A percentile compares a stretch with the other conserved stretches of the same genome.
These are phyloP conservation scores for Pythium apleroticum DNA, from an alignment of 352 stramenopile genomes.

Conservation along the genomic window DNA sequence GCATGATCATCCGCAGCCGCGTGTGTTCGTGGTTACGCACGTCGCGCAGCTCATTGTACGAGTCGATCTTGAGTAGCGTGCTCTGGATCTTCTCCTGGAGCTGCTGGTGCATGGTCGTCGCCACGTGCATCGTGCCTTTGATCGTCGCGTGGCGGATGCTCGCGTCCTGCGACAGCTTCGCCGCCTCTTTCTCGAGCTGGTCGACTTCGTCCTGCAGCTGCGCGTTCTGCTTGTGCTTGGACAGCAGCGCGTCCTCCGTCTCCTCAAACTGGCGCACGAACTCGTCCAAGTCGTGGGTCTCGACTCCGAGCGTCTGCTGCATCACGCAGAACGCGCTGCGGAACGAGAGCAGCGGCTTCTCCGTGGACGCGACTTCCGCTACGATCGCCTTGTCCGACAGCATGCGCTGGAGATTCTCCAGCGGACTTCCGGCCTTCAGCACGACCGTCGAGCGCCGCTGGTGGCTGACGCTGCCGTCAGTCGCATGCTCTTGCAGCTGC, in stretches of 20 bases:
- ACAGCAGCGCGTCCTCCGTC: constrained; percentile 62
- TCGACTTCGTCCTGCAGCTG: constrained; percentile 52
- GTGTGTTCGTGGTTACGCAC: constrained; percentile 49
- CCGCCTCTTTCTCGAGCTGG: constrained; percentile 38
- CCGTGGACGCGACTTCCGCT: constrained; percentile 7
- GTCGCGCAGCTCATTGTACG: constrained; percentile 56
- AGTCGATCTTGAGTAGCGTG: constrained; percentile 31
- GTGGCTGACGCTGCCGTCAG: background rate
- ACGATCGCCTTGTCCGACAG: constrained; percentile 13
- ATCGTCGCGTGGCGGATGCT: constrained; percentile 35
- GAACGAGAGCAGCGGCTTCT: constrained; percentile 25
- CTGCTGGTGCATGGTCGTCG: constrained; percentile 33
- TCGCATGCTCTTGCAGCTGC: constrained; percentile 31
- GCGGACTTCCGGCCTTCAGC: constrained; percentile 15
- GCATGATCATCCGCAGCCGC: constrained; percentile 49
- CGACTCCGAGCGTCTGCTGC: constrained; percentile 40
- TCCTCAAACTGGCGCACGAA: constrained; percentile 54
- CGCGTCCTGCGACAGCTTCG: constrained; percentile 30
- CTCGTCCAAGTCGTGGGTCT: constrained; percentile 17
- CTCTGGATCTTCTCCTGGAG: constrained; percentile 38
- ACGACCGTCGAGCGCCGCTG: constrained; percentile 20
- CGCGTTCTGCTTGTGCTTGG: constrained; percentile 59
- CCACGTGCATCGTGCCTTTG: constrained; percentile 36
- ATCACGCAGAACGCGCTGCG: constrained; percentile 53
- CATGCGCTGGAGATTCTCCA: constrained; percentile 25